phyloP scores from a whole-genome alignment of 1,284 basidiomycete genomes.

The Paramarasmius palmivorus region DNA sequence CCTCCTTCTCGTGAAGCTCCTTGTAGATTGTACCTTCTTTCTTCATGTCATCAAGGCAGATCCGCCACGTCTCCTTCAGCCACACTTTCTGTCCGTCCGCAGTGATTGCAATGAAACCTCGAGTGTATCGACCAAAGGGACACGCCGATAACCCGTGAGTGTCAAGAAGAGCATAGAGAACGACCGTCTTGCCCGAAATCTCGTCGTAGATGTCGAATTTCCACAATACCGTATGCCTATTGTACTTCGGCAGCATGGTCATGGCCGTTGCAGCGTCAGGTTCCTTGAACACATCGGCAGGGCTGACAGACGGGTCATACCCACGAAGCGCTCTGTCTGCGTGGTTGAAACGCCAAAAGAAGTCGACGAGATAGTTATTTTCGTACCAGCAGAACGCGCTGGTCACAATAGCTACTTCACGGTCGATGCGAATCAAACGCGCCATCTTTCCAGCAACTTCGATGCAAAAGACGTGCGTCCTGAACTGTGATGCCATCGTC shows the following conservation, averaged over 20 bases:
- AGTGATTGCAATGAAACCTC: not conserved
- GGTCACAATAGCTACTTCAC: not conserved
- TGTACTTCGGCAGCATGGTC: too few relatives aligned
- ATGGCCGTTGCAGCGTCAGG: too few relatives aligned
- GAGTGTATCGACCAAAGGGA: slow-evolving; percentile 2
- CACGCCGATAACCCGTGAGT: not conserved
- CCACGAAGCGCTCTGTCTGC: not conserved
- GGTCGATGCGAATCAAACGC: not conserved
- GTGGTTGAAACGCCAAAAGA: slow-evolving; percentile 5
- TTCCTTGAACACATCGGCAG: too few relatives aligned
- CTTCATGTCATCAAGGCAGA: slow-evolving; percentile 13
- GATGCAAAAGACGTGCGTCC: slow-evolving; percentile 3
- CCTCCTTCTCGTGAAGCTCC: slow-evolving; percentile 14
- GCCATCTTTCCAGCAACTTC: not conserved
- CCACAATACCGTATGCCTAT: too few relatives aligned
- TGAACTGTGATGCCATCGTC: not conserved
- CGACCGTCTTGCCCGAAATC: too few relatives aligned
- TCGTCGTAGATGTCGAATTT: too few relatives aligned
- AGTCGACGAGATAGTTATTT: not conserved
- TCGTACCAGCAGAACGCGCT: not conserved
- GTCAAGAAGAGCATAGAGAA: not conserved
- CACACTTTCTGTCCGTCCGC: not conserved
- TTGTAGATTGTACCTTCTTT: slow-evolving; percentile 22
- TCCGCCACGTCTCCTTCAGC: slow-evolving; percentile 20
- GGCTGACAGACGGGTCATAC: not conserved